Percentiles rank a stretch among this genome's conserved stretches.
Conservation (phyloP, 441 rosid species). For the Jatropha podagrica region DNA sequence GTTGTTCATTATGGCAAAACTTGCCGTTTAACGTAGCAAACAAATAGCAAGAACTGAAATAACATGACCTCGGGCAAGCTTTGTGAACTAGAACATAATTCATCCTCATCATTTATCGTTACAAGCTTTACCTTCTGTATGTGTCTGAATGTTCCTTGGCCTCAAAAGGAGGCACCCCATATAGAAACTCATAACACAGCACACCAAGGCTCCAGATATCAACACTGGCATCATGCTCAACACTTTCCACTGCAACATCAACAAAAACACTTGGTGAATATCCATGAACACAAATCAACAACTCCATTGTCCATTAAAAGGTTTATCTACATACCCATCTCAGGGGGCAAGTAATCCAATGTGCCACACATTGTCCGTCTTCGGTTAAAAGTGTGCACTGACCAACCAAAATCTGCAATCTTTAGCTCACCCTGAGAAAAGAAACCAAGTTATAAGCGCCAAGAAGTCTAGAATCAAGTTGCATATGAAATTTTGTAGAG, state of each 20-base stretch:
- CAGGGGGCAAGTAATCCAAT: constrained; percentile 95
- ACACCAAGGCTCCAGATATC: constrained; percentile 99
- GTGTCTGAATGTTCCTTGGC: constrained; percentile 96
- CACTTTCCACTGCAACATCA: constrained; percentile 72
- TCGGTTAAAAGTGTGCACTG: constrained; percentile 93
- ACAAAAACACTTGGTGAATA: not conserved
- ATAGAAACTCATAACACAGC: constrained; percentile 85
- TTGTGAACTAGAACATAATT: not conserved
- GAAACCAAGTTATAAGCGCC: constrained; percentile 21
- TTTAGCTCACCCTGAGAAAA: constrained; percentile 84
- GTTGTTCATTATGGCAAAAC: not conserved
- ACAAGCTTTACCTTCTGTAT: constrained; percentile 64
- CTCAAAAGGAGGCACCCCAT: constrained; percentile 93
- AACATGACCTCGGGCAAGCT: not conserved
- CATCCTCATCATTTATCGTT: not conserved
- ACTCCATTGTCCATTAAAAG: not conserved
- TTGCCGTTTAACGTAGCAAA: not conserved
- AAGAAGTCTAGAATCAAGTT: not conserved
- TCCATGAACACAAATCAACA: not conserved
- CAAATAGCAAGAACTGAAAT: not conserved
- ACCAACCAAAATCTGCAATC: constrained; percentile 99
- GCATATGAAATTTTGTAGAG: not conserved
- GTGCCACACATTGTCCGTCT: constrained; percentile 98
- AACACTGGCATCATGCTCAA: constrained; percentile 93
- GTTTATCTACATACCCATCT: constrained; percentile 67